Conservation (phyloP, 139 green algal species). For the Tetraselmis striata region DNA sequence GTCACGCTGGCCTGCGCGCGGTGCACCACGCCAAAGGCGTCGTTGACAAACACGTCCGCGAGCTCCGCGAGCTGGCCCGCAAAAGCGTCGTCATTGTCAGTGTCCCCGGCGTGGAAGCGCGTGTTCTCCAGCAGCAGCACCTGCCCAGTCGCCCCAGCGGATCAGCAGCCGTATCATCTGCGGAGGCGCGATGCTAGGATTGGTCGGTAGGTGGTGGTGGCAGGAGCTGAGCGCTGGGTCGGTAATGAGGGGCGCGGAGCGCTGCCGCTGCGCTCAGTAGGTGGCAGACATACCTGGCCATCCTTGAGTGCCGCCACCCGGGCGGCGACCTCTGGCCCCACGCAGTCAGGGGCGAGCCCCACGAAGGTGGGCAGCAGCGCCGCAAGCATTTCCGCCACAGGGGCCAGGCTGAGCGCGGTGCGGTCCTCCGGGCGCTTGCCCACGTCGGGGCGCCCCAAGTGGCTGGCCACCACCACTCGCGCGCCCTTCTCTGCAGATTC, state of each 20-base stretch:
- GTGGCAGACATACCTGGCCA: constrained; percentile 32
- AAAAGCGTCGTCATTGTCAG: constrained; percentile 27
- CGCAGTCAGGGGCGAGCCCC: constrained; percentile 26
- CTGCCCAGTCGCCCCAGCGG: constrained; percentile 11
- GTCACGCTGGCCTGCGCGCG: constrained; percentile 44
- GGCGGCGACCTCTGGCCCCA: constrained; percentile 18
- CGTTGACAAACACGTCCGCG: constrained; percentile 46
- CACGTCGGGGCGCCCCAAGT: constrained; percentile 33
- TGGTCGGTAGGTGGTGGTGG: no score
- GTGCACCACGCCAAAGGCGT: constrained; percentile 52
- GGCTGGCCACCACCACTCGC: constrained; percentile 19
- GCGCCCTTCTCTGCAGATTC: constrained; percentile 15
- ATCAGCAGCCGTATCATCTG: not conserved
- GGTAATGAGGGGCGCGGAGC: not conserved
- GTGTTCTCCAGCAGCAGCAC: constrained; percentile 49
- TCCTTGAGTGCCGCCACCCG: constrained; percentile 13
- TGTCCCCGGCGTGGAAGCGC: constrained; percentile 45
- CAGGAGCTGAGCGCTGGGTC: not conserved
- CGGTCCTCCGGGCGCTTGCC: constrained; percentile 11
- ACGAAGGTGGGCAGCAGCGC: constrained; percentile 19
- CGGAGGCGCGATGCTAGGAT: not conserved
- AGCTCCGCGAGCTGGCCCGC: constrained; percentile 30
- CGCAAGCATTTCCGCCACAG: constrained; percentile 14
- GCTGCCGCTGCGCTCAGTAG: not conserved
- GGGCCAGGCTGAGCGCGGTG: constrained; percentile 16